Evolutionary conservation across 306 rosid species (phyloP).

Genomic region (Trichosanthes cucumerina): DNA sequence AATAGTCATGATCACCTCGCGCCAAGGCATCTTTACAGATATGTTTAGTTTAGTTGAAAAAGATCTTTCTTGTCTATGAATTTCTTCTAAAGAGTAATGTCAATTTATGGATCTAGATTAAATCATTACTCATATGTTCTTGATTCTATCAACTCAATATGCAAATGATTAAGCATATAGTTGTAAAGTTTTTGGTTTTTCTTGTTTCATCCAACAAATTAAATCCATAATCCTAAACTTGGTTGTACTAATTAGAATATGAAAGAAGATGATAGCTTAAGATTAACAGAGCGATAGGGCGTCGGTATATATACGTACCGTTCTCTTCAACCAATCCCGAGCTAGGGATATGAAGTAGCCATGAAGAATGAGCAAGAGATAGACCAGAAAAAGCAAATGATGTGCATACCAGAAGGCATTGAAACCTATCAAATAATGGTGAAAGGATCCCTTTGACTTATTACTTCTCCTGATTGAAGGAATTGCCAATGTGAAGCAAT

Average conservation of each 20-base stretch:
- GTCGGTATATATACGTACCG: constrained; percentile 18
- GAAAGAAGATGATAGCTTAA: background rate
- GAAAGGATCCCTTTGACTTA: constrained; percentile 19
- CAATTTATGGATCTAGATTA: too few relatives aligned
- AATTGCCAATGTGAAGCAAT: constrained; percentile 41
- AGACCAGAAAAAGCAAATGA: constrained; percentile 43
- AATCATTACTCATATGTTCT: too few relatives aligned
- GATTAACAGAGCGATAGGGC: background rate
- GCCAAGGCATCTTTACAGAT: too few relatives aligned
- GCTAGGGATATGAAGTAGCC: constrained; percentile 39
- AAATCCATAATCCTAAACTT: background rate
- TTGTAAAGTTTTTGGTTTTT: too few relatives aligned
- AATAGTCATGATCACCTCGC: too few relatives aligned
- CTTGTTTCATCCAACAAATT: background rate
- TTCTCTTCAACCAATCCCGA: constrained; percentile 33
- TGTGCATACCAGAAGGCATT: constrained; percentile 64
- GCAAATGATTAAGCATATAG: too few relatives aligned
- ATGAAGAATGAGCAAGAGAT: constrained; percentile 34
- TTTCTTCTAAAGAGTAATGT: too few relatives aligned
- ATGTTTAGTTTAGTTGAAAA: too few relatives aligned
- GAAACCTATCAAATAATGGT: constrained; percentile 37
- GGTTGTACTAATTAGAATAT: background rate
- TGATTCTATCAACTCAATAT: too few relatives aligned
- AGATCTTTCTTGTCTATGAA: too few relatives aligned
- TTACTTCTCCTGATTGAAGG: constrained; percentile 34